A percentile compares a stretch with the other conserved stretches of the same genome.
Conservation (phyloP, 1,139 yeast genomes). For the Casaregolazyma lundiana region DNA sequence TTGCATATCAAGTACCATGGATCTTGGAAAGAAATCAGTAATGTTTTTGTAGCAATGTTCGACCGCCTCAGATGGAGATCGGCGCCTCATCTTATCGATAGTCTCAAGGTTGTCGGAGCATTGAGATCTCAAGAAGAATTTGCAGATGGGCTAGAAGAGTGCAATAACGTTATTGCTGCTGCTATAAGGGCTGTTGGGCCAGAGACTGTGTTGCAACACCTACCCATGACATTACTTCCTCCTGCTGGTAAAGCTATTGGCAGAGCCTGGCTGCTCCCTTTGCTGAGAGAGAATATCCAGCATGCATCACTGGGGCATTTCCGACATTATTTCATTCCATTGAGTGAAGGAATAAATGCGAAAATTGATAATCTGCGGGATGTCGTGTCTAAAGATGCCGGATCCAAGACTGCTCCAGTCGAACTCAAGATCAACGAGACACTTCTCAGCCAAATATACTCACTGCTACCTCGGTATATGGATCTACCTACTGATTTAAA, state of each 20-base stretch:
- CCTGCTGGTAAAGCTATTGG: constrained; percentile 49
- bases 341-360: constrained; percentile 53
- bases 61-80: constrained; percentile 61
- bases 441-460: constrained; percentile 87
- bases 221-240: constrained; percentile 73
- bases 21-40: constrained; percentile 72
- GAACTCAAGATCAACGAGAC: constrained; percentile 76
- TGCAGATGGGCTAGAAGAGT: constrained; percentile 68
- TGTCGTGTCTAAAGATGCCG: constrained; percentile 24
- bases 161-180: constrained; percentile 75
- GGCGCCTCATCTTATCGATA: constrained; percentile 65
- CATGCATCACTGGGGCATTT: constrained; percentile 65
- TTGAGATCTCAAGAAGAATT: constrained; percentile 77
- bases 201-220: constrained; percentile 61
- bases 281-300: constrained; percentile 79
- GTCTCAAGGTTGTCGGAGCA: constrained; percentile 71
- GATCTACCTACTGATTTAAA: constrained; percentile 76
- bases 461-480: constrained; percentile 82
- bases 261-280: constrained; percentile 94
- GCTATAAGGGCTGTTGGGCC: constrained; percentile 84
- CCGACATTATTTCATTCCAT: constrained; percentile 60
- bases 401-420: constrained; percentile 45
- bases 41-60: constrained; percentile 60
- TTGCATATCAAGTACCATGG: constrained; percentile 71
- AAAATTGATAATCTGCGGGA: constrained; percentile 43